Evolutionary conservation across 2,329 filamentous ascomycete species (phyloP), one percentile per base, ranked within the genome.

Genomic region (Moelleriella libera): DNA sequence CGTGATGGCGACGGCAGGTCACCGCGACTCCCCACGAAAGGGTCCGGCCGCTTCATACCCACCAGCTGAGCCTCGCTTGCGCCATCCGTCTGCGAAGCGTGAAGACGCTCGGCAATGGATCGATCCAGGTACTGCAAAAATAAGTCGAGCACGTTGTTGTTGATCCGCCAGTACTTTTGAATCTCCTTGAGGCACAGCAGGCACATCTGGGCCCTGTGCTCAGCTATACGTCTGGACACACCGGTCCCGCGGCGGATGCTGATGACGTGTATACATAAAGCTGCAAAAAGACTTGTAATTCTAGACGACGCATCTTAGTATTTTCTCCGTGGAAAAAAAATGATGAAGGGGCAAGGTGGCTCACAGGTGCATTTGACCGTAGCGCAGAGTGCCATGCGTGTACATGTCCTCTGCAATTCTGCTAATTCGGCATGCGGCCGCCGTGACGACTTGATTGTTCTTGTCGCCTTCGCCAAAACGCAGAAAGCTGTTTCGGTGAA

Each of bases 161-260:
- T 67, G 49, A 66, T 64, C 14, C 60, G 55, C 63, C 63, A 66
- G 52, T 65, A 66, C n/a, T 64, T 64, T 30, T 65, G 62, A 0
- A 66, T 57, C 50, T 65, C 64, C 41, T 65, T 60, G 1, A 67
- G 55, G 4, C 62, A 62, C 3, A 66, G 52, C 2, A 66, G 60
- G 39, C 63, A 66, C 50, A 64, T 60, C 34, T 65, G 62, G 1
- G 64, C 63, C 14, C 63, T 57, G 49, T 65, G 60, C 46, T 65
- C 62, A 30, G 63, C 62, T 7, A 66, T 60, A 3, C 62, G 53
- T 29, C 61, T 56, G 6, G 60, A 53, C 10, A 65, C 58, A 29
- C 60, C 62, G 6, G 52, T 55, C 28, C 58, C 59, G 41, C 60
- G 58, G 14, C 61, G 56, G 46, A 66, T 61, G 47, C 56, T 59